Base-by-base conservation (phyloP, 352 stramenopile species). In the Elongisporangium anandrum region DNA sequence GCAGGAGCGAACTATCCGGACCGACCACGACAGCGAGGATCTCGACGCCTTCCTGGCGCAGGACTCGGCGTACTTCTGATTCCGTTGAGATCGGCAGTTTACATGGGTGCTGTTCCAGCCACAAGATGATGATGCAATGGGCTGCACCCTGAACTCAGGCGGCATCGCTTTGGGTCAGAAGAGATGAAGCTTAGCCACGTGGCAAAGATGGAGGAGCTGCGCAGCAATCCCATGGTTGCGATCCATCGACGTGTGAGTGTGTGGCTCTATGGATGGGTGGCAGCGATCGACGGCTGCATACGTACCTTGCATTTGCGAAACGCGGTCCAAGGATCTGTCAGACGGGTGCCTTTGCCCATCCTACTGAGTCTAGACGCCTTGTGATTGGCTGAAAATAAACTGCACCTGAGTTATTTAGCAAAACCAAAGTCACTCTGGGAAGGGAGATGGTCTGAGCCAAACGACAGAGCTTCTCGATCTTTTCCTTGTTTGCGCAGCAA, bases 21-120 rank as follows among this genome's bases (percentile, higher is more conserved):
- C 72, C 21, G 70, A 81, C 45, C 60, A 45, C 23, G 69, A 84
- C 26, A 50, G 85, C n/a, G 69, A 75, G 5, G 73, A 89, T 52
- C 70, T 92, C 51, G 82, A 90, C 48, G 68, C 64, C 1, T 89
- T 92, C 59, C 62, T 92, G 1, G 70, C 68, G 1, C 62, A 80
- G 17, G 81, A 92, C 51, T 78, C 68, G 5, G 64, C 65, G 38
- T 70, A 77, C 41, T 82, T 81, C 52, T 90, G 63, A 75, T 41
- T 41, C 9, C 9, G 5, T 41, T 41, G 29, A 13, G 29, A 41
- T 41, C 29, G 29, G 29, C 29, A 41, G 29, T 15, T 2, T 15
- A 41, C 9, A 15, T 41, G 29, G 29, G 9, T 41, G 29, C 9
- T 41, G 13, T 7, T 34, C 24, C 24, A 8, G 24, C 9, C 29